Conservation (phyloP, 2,329 filamentous ascomycete species). For the Pseudogymnoascus sp. region DNA sequence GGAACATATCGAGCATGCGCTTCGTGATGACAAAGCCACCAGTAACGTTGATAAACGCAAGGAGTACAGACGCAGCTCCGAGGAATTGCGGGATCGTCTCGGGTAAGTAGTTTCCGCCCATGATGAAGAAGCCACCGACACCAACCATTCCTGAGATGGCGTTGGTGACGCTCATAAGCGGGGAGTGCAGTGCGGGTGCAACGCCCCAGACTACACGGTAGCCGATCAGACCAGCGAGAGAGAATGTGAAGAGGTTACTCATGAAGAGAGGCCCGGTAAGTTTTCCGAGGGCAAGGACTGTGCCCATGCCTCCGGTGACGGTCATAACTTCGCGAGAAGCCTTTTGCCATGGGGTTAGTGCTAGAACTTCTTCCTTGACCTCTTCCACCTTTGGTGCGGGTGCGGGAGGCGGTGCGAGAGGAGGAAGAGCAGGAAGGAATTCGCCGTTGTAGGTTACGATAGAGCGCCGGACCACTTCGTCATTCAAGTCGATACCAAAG, state of each 20-base stretch:
- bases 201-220: conserved; percentile 89
- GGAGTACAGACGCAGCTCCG: conserved; percentile 69
- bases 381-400: conserved; percentile 42
- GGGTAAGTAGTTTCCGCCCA: conserved; percentile 73
- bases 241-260: conserved; percentile 79
- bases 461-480: conserved; percentile 78
- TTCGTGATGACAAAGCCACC: conserved; percentile 90
- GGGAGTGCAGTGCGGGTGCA: conserved; percentile 73
- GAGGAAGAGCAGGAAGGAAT: conserved; percentile 67
- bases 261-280: conserved; percentile 78
- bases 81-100: conserved; percentile 72
- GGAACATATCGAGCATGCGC: conserved; percentile 90
- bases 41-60: conserved; percentile 83
- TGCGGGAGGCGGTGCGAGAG: conserved; percentile 52
- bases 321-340: conserved; percentile 66
- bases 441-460: conserved; percentile 76
- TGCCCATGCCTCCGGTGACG: conserved; percentile 71
- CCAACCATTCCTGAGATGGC: conserved; percentile 87
- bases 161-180: conserved; percentile 88
- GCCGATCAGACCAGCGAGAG: conserved; percentile 75
- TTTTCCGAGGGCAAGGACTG: conserved; percentile 70
- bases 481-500: conserved; percentile 72
- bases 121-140: conserved; percentile 78
- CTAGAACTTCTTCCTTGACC: conserved; percentile 51
- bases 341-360: conserved; percentile 76